Conservation (phyloP, 352 stramenopile species). For the Globisporangium nagaii region DNA sequence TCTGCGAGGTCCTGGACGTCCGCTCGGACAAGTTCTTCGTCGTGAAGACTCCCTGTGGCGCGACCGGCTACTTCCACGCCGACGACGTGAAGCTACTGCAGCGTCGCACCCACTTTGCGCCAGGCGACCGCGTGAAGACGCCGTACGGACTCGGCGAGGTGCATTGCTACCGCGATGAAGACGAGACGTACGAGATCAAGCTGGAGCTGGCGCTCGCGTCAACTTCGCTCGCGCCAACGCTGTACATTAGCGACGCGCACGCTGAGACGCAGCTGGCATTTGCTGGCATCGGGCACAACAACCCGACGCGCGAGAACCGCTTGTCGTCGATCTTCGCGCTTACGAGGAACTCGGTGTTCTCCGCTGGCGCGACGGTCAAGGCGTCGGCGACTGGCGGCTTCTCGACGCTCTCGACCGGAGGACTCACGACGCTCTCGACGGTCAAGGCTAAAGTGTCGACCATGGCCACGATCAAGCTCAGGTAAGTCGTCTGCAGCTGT, state of each 20-base stretch:
- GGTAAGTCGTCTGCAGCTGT: constrained; percentile 33
- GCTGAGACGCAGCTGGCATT: constrained; percentile 38
- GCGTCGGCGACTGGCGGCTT: constrained; percentile 48
- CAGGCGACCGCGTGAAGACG: constrained; percentile 48
- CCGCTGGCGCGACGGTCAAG: constrained; percentile 55
- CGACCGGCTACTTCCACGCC: constrained; percentile 41
- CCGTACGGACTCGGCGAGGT: constrained; percentile 45
- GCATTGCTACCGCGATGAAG: constrained; percentile 41
- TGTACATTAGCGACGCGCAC: constrained; percentile 44
- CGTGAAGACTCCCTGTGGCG: constrained; percentile 38
- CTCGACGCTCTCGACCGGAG: constrained; percentile 44
- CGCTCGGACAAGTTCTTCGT: constrained; percentile 56
- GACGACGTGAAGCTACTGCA: constrained; percentile 44
- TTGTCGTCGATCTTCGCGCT: constrained; percentile 73
- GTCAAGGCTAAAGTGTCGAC: constrained; percentile 64
- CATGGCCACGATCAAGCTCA: constrained; percentile 68
- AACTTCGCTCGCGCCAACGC: constrained; percentile 19
- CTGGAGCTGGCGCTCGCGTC: constrained; percentile 23
- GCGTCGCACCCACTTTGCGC: constrained; percentile 40
- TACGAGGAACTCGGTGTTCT: constrained; percentile 66
- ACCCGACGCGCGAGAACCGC: constrained; percentile 23
- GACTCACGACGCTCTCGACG: constrained; percentile 51
- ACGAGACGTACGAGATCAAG: constrained; percentile 52
- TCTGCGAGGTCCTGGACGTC: constrained; percentile 41
- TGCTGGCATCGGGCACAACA: constrained; percentile 11